Evolutionary conservation across 176 grass and related monocot species (phyloP).

Genomic region (Echinochloa phyllopogon): DNA sequence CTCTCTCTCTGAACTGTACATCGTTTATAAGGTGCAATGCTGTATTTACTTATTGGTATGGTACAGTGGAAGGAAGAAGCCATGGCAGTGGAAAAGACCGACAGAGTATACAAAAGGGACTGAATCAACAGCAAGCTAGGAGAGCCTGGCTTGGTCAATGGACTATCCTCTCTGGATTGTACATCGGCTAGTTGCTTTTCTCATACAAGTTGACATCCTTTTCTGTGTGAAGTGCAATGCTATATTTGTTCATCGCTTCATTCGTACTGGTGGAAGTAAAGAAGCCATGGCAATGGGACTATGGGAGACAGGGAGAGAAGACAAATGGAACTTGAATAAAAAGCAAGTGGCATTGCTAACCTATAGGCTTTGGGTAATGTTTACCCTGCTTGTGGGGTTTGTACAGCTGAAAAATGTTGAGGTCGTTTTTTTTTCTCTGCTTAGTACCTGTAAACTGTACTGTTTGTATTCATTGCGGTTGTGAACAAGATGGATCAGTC

Average conservation of each 20-base stretch:
- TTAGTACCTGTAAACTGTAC: conserved; percentile 31
- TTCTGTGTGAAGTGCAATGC: too few relatives aligned
- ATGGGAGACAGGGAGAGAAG: too few relatives aligned
- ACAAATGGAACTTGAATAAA: not conserved
- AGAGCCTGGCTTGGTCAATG: not conserved
- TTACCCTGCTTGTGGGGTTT: conserved; percentile 19
- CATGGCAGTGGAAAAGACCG: not conserved
- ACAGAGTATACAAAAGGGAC: not conserved
- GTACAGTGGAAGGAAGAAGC: not conserved
- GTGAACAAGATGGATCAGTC: not conserved
- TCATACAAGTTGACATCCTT: too few relatives aligned
- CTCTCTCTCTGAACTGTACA: conserved; percentile 10
- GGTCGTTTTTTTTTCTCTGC: not conserved
- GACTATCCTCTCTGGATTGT: conserved; percentile 23
- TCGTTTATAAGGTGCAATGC: not conserved
- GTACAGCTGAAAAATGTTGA: conserved; percentile 27
- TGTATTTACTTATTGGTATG: not conserved
- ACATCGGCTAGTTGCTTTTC: not conserved
- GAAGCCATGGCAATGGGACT: too few relatives aligned
- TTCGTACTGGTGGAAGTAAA: too few relatives aligned
- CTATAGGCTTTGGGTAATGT: not conserved
- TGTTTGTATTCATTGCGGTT: not conserved
- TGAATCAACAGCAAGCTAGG: not conserved
- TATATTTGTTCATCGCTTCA: too few relatives aligned
- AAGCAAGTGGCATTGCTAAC: not conserved